phyloP scores from a whole-genome alignment of 2,329 filamentous ascomycete species.

The Colletotrichum kahawae region DNA sequence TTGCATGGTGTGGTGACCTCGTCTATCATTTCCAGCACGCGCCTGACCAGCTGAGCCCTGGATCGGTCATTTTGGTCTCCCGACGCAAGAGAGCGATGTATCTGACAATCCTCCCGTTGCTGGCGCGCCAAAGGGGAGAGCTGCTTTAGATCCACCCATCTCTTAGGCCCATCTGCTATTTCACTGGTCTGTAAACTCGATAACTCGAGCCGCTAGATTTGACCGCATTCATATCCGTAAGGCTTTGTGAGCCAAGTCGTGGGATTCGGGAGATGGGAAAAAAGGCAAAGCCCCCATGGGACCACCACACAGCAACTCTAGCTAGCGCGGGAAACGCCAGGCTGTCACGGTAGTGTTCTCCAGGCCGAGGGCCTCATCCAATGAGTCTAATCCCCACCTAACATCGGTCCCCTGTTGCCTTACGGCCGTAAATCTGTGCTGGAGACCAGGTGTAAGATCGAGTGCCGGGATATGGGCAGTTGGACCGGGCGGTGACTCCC shows the following conservation, averaged over 20 bases:
- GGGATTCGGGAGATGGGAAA: background rate
- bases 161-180: background rate
- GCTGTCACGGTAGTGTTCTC: background rate
- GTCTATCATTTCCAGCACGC: background rate
- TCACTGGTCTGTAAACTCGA: background rate
- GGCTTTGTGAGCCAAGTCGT: background rate
- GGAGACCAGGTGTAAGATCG: background rate
- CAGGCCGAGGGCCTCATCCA: background rate
- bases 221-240: background rate
- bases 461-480: background rate
- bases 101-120: background rate
- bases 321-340: background rate
- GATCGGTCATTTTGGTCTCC: background rate
- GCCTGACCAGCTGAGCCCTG: background rate
- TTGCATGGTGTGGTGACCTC: background rate
- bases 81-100: background rate
- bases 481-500: background rate
- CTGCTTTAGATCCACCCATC: background rate
- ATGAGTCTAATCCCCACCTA: background rate
- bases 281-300: background rate
- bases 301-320: background rate
- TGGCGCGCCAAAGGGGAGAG: background rate
- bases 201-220: background rate
- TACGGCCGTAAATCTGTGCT: background rate
- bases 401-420: background rate